A percentile compares a stretch with the other conserved stretches of the same genome.
Conservation (phyloP, 2,329 filamentous ascomycete species). For the Tolypocladium tundrense region DNA sequence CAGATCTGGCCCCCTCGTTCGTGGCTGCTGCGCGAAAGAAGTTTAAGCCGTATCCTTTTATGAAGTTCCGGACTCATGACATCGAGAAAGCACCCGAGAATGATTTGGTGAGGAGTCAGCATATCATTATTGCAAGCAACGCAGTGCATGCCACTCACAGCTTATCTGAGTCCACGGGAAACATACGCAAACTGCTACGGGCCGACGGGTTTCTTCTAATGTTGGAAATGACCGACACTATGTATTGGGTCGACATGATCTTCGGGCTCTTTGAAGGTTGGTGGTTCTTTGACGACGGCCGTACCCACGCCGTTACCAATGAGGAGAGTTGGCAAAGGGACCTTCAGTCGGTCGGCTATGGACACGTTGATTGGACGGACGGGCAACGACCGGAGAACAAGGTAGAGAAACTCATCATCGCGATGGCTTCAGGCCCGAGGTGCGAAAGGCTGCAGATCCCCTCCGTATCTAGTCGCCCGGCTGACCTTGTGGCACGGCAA, state of each 20-base stretch:
- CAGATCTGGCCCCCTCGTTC: conserved; percentile 21
- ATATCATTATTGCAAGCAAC: conserved; percentile 24
- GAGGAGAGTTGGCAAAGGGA: background rate
- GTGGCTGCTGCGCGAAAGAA: conserved; percentile 4
- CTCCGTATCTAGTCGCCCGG: background rate
- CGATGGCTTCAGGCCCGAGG: background rate
- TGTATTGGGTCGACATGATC: conserved; percentile 17
- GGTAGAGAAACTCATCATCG: conserved; percentile 4
- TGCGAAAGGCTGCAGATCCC: background rate
- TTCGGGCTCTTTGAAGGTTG: conserved; percentile 23
- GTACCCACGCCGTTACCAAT: background rate
- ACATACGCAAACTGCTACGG: conserved; percentile 9
- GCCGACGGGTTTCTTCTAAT: conserved; percentile 7
- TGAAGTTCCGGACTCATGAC: conserved; percentile 4
- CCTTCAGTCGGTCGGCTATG: conserved; percentile 5
- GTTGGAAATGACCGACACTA: conserved; percentile 2
- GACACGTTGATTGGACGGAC: conserved; percentile 6
- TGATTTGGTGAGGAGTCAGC: conserved; percentile 10
- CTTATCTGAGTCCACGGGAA: conserved; percentile 4
- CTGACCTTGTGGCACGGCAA: background rate
- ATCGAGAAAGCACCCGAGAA: conserved; percentile 9
- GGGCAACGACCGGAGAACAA: conserved; percentile 1
- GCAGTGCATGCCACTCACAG: conserved; percentile 22
- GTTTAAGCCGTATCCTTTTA: conserved; percentile 4
- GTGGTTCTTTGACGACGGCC: conserved; percentile 14